Conservation (phyloP, 441 rosid species). For the Francoa sonchifolia region DNA sequence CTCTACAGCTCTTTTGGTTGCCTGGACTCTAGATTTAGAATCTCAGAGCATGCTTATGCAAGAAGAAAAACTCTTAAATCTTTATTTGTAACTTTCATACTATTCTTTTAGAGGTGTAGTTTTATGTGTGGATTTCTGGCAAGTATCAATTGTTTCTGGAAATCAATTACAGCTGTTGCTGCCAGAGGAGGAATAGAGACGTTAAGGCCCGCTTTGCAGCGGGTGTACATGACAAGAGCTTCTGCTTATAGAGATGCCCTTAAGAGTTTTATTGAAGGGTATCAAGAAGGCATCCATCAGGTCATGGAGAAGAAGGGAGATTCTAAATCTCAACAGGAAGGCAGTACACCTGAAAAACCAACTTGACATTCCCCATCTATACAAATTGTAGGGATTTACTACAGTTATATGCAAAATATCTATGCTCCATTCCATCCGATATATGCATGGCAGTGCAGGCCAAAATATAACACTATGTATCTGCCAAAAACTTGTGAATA, state of each 20-base stretch:
- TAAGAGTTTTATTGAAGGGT: conserved; percentile 59
- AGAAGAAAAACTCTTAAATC: too few species aligned
- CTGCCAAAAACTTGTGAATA: too few species aligned
- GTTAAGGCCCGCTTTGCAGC: conserved; percentile 72
- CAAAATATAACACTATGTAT: too few species aligned
- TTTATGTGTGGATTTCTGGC: conserved; percentile 9
- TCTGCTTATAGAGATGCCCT: conserved; percentile 77
- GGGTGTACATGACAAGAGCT: conserved; percentile 76
- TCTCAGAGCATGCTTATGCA: too few species aligned
- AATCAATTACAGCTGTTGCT: conserved; percentile 49
- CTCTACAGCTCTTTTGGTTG: too few species aligned
- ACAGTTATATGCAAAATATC: not conserved
- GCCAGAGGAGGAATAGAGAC: conserved; percentile 91
- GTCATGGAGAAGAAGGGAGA: conserved; percentile 51
- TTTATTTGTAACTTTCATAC: too few species aligned
- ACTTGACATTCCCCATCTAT: conserved; percentile 9
- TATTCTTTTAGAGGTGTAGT: too few species aligned
- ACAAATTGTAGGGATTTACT: not conserved
- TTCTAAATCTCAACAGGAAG: conserved; percentile 25
- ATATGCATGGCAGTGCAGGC: too few species aligned
- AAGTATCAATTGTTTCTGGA: not conserved
- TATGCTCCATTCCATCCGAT: too few species aligned
- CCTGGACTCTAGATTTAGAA: too few species aligned
- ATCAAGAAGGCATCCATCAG: conserved; percentile 72
- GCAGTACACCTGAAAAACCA: conserved; percentile 25